Conservation (phyloP, 2,329 filamentous ascomycete genomes). For the Coccinonectria pachysandricola region DNA sequence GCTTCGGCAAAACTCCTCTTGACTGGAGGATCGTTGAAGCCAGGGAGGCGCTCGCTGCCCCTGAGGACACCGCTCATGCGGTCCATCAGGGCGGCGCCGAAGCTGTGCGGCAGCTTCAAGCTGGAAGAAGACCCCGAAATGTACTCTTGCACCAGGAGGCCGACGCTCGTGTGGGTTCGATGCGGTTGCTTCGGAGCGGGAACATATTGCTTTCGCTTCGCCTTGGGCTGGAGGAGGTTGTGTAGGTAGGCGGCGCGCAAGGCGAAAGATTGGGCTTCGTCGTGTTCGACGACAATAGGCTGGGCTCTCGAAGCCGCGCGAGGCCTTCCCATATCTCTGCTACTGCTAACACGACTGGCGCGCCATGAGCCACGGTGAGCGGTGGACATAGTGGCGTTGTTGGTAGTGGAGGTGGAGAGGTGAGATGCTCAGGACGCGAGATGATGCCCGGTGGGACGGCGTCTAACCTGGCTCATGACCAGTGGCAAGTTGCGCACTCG, state of each 20-base stretch:
- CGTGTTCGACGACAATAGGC: conserved; percentile 44
- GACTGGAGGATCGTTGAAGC: conserved; percentile 81
- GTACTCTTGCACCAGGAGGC: conserved; percentile 85
- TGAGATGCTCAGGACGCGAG: conserved; percentile 1
- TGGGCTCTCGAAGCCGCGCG: conserved; percentile 37
- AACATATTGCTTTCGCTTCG: conserved; percentile 83
- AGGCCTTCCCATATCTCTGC: conserved; percentile 29
- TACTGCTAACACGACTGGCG: conserved; percentile 35
- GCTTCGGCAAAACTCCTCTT: conserved; percentile 93
- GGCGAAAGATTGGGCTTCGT: conserved; percentile 86
- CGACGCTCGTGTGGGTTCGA: conserved; percentile 60
- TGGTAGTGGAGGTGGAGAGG: conserved; percentile 1
- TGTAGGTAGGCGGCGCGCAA: conserved; percentile 84
- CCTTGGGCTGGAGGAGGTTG: conserved; percentile 84
- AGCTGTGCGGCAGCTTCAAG: conserved; percentile 48
- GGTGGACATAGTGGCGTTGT: conserved; percentile 39
- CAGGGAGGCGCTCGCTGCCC: conserved; percentile 73
- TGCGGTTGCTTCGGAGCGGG: conserved; percentile 51
- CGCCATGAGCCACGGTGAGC: conserved; percentile 38
- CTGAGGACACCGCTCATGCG: conserved; percentile 71
- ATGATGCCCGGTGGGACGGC: conserved; percentile 19
- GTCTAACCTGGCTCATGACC: conserved; percentile 22
- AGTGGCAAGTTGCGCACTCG: no score
- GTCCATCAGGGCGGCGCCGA: conserved; percentile 48
- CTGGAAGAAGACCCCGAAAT: conserved; percentile 37